Evolutionary conservation across 345 rosid genomes (phyloP), one percentile per base, ranked within the genome.

Genomic region (Gossypium thurberi): DNA sequence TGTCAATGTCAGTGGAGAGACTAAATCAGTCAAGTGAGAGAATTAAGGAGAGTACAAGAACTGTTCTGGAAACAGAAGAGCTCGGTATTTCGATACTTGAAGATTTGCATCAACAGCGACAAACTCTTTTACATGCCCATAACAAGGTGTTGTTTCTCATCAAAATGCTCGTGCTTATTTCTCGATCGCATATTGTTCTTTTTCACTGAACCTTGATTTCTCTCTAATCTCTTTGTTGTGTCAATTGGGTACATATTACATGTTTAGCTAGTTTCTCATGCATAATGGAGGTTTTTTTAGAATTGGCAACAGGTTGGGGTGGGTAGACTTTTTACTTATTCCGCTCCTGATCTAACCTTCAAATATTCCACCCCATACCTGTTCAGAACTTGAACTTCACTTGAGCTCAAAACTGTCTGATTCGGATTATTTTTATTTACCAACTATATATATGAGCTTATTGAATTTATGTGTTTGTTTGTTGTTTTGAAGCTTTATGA

Each of bases 101-200:
- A 87, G 97, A 94, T 80, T 78, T 92, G 78, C 88, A 89, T 76
- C 97, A 92, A 76, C 98, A 94, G 74, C 85, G 95, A 52, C 92
- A 94, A 74, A 86, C 98, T 64, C 95, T 92, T 56, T 82, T 94
- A 26, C 93, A 92, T 65, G 88, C 97, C 43, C 91, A 88, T 85
- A 75, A 77, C 81, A 90, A 86, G 88, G 61, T 57, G 40, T 6
- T 33, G 40, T 33, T 33, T 33, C 7, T 33, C 40, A 33, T 33
- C 40, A 6, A 33, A 33, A 33, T 33, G 40, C 40, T 33, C 40
- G 1, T 33, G 40, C 40, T 33, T 33, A 33, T 33, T 33, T 33
- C 40, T 44, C 15, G 10, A 2, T 25, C 14, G 2, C 52, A 15
- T 15, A 15, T 71, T 72, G 20, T 15, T 33, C 40, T 68, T 68